Evolutionary conservation across 129 eudicot species (phyloP).

Genomic region (Cynara cardunculus): DNA sequence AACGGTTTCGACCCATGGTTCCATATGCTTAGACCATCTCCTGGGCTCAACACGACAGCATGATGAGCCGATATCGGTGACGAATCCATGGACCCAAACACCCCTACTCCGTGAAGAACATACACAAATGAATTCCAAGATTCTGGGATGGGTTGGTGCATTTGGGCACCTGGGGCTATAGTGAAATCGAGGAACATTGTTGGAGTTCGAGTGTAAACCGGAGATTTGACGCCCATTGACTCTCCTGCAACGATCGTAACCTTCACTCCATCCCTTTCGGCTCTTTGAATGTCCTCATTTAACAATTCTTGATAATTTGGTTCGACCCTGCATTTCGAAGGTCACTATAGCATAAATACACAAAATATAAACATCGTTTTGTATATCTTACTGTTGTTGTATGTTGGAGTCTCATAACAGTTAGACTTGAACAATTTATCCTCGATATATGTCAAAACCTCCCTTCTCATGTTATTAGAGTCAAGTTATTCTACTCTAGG

Average conservation of each 20-base stretch:
- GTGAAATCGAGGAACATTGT: conserved; percentile 89
- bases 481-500: background rate
- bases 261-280: conserved; percentile 62
- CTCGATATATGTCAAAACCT: background rate
- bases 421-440: background rate
- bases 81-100: conserved; percentile 52
- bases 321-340: conserved; percentile 61
- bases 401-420: background rate
- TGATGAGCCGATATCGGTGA: conserved; percentile 59
- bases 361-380: background rate
- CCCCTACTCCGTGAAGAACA: conserved; percentile 73
- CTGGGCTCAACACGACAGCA: conserved; percentile 61
- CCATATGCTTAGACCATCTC: conserved; percentile 86
- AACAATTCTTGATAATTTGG: conserved; percentile 83
- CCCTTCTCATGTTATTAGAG: background rate
- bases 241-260: conserved; percentile 86
- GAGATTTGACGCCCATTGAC: conserved; percentile 77
- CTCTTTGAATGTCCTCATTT: conserved; percentile 54
- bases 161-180: conserved; percentile 47
- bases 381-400: background rate
- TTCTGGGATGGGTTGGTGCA: conserved; percentile 65
- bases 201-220: conserved; percentile 88
- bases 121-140: conserved; percentile 80
- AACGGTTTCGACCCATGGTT: conserved; percentile 53
- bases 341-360: background rate